These are phyloP conservation scores for Berkeleyomyces basicola DNA, from an alignment of 2,329 filamentous ascomycete genomes.

Conservation along the genomic window DNA sequence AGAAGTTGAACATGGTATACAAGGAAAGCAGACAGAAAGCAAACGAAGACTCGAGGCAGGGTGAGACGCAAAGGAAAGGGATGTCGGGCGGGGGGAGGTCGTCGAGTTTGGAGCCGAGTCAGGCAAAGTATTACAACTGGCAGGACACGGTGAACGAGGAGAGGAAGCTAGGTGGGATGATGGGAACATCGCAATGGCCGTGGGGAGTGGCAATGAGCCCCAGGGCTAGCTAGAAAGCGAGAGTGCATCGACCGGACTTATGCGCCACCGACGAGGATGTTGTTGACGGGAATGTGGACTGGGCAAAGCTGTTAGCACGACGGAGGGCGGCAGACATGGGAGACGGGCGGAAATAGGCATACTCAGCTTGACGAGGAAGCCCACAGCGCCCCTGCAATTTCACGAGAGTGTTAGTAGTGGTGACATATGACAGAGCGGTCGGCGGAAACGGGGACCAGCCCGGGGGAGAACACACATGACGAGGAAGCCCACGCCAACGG, in stretches of 20 bases:
- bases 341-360: conserved; percentile 17
- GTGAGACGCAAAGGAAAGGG: background rate
- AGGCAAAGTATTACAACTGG: too few species aligned
- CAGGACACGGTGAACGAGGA: background rate
- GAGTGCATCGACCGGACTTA: conserved; percentile 22
- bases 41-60: background rate
- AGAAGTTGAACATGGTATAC: conserved; percentile 5
- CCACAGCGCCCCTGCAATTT: conserved; percentile 35
- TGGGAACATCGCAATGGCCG: background rate
- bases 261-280: conserved; percentile 50
- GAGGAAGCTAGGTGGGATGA: background rate
- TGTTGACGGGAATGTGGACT: conserved; percentile 57
- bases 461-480: conserved; percentile 33
- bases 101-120: too few species aligned
- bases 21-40: background rate
- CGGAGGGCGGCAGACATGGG: background rate
- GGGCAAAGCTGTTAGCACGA: background rate
- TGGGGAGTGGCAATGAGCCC: background rate
- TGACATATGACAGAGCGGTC: background rate
- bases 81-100: too few species aligned
- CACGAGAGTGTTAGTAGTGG: background rate
- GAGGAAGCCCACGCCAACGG: conserved; percentile 52
- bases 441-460: background rate
- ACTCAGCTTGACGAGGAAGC: conserved; percentile 56
- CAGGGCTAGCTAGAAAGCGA: background rate